Conservation (phyloP, 1,139 yeast species). For the Protomyces arabidopsidicola region DNA sequence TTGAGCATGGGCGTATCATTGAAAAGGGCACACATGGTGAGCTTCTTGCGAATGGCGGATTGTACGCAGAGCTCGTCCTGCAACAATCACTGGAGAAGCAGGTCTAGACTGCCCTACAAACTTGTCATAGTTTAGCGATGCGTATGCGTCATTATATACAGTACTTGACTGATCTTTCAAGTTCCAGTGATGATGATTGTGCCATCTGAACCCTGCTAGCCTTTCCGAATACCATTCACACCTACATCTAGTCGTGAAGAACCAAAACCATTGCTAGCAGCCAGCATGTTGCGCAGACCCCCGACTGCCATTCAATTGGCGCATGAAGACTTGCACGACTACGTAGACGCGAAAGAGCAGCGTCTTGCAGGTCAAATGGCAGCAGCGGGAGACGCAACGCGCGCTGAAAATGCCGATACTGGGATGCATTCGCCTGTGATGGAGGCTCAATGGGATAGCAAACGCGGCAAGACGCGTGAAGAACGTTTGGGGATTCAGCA, state of each 20-base stretch:
- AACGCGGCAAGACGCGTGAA: not conserved
- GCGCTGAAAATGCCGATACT: not conserved
- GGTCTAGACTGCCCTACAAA: not conserved
- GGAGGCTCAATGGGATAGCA: not conserved
- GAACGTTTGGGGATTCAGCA: not conserved
- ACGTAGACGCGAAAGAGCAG: conserved; percentile 25
- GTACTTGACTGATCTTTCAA: too few species aligned
- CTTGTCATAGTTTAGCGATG: too few species aligned
- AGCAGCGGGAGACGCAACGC: not conserved
- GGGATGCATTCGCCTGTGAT: not conserved
- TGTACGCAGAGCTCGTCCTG: conserved; percentile 44
- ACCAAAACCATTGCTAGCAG: too few species aligned
- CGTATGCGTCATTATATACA: too few species aligned
- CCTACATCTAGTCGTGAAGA: too few species aligned
- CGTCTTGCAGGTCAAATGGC: not conserved
- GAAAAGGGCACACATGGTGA: conserved; percentile 59
- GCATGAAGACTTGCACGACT: conserved; percentile 27
- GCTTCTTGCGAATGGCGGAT: conserved; percentile 40
- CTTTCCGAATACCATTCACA: too few species aligned
- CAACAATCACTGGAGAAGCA: conserved; percentile 30
- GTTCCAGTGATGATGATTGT: too few species aligned
- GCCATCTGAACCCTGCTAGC: too few species aligned
- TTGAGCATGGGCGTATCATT: conserved; percentile 63
- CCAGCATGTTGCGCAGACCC: conserved; percentile 24
- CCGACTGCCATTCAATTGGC: conserved; percentile 27